Evolutionary conservation across 352 stramenopile genomes (phyloP), one percentile per base, ranked within the genome.

Genomic region (Globisporangium emineosum): DNA sequence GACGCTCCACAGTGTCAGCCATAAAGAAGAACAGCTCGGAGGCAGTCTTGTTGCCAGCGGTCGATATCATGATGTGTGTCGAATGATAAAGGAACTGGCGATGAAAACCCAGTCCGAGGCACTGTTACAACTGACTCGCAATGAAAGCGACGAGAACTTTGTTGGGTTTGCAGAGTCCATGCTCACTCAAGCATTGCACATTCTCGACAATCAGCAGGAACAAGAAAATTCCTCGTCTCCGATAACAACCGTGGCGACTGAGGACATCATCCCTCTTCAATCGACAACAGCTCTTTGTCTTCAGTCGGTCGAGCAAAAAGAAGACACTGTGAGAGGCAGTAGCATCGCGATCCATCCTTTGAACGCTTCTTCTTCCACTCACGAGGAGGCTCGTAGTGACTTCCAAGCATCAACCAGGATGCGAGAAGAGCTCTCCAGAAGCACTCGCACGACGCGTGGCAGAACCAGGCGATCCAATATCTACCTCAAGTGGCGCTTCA

Each of bases 401-500:
- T 47, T 17, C 19, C 40, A 47, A 2, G 17, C 7, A 47, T 5
- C 17, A 47, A 23, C 17, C 7, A 9, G 2, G 8, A 0, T 17
- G 23, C 40, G 40, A 27, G 30, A 57, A 42, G 51, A 42, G 51
- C 1, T 10, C n/a, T 21, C n/a, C 1, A 58, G 30, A 2, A 45
- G 30, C 30, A 12, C 52, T 42, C 19, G 10, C 13, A 37, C 15
- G 29, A 58, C 27, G 2, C 12, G 25, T 12, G 23, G 21, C 15
- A 30, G 3, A 33, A 42, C n/a, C 35, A 52, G 27, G 23, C 45
- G 23, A 4, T 25, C 23, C 1, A 9, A 8, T 2, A 23, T 67
- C 8, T 62, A 56, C 32, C 54, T 47, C 27, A 67, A 61, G 19
- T 67, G 62, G 62, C 62, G 53, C 29, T 57, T 37, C 43, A 13